Evolutionary conservation across 306 rosid species (phyloP), one percentile per base, ranked within the genome.

Genomic region (Chamaecrista fasciculata): DNA sequence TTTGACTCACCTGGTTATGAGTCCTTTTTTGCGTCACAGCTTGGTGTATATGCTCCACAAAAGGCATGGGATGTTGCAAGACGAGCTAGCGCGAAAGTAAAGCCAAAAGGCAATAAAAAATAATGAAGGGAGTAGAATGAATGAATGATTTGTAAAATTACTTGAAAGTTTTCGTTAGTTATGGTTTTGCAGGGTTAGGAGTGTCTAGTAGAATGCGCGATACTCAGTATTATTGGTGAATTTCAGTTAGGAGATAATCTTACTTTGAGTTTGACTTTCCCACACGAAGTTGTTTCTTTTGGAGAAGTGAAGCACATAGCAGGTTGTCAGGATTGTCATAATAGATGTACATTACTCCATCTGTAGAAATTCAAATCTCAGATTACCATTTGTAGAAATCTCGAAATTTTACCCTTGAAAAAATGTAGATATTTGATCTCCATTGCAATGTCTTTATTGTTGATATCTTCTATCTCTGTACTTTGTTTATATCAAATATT

Each of bases 21-120:
- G 82, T 94, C 98, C 3, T 94, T 90, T 74, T 94, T 94, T 2
- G 98, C 97, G 3, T 62, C 96, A 56, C 98, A 90, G 84, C 84
- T 79, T 2, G 97, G 98, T 48, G 69, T 87, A 11, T 73, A 78
- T 74, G 86, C 90, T 29, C 97, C 98, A 40, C 98, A 92, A 63
- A 94, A 86, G 70, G 92, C 97, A 26, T 94, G 98, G 98, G 98
- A 94, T 67, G 98, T 94, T 78, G 98, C 98, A 40, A 85, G 95
- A 67, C 80, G 98, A 79, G 98, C 98, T 77, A 90, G 98, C 82
- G 76, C 85, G 83, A 86, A 24, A 79, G 59, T 89, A 5, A 69
- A 72, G 33, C 83, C 83, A 5, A 94, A 86, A 31, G 79, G 50
- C 40, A 77, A 50, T 18, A 79, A 79, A 77, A 88, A 80, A 69